A percentile compares a stretch with the other conserved stretches of the same genome.
phyloP scores from a whole-genome alignment of 208 protist genomes.

The Leishmania aethiopica region DNA sequence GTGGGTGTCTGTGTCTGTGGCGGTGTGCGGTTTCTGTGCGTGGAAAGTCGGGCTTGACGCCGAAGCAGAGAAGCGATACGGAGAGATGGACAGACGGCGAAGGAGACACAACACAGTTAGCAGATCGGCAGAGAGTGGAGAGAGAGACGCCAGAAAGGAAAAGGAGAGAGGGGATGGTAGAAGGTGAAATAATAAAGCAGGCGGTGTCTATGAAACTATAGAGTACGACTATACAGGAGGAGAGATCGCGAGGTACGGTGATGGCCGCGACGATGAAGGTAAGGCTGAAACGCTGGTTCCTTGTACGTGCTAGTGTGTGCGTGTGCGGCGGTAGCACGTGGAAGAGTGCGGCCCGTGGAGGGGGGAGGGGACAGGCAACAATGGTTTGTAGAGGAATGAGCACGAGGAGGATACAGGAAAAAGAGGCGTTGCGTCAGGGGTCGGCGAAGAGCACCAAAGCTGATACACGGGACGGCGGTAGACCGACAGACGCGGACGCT shows the following conservation, averaged over 20 bases:
- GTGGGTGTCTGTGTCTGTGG: neutral
- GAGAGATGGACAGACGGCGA: constrained; percentile 8
- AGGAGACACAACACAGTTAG: neutral
- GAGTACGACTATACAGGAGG: neutral
- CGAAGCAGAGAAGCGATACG: neutral
- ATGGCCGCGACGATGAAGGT: neutral
- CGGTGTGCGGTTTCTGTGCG: neutral
- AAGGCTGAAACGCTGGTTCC: neutral
- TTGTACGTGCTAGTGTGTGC: neutral
- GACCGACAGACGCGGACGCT: too few relatives aligned
- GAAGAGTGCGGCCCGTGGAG: neutral
- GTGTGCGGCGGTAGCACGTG: neutral
- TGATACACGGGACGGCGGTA: neutral
- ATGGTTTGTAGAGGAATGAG: neutral
- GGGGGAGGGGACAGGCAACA: neutral
- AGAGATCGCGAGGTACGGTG: neutral
- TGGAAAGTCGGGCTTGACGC: neutral
- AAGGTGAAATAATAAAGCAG: constrained; percentile 9
- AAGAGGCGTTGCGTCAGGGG: neutral
- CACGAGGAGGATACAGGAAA: neutral
- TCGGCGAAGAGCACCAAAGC: neutral
- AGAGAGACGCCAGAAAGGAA: neutral
- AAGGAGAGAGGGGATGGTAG: neutral
- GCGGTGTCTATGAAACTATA: constrained; percentile 13
- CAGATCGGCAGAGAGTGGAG: neutral